A percentile compares a stretch with the other conserved stretches of the same genome.
Conservation (phyloP, 371 early-diverging fungal genomes). For the Enterocytospora artemiae region DNA sequence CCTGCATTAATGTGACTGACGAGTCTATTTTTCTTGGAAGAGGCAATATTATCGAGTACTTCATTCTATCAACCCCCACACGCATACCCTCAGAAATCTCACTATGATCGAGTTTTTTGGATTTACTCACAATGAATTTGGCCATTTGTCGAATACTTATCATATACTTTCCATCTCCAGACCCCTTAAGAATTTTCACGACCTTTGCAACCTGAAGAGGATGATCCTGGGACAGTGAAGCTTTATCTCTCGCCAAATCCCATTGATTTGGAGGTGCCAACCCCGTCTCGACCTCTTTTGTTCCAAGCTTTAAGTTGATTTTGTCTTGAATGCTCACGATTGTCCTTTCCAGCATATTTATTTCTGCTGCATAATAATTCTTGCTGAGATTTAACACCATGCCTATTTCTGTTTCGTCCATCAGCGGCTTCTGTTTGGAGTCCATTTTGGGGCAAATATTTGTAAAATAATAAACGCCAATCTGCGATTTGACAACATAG, state of each 20-base stretch:
- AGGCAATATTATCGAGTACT: constrained; percentile 96
- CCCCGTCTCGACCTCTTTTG: constrained; percentile 97
- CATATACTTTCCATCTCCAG: constrained; percentile 76
- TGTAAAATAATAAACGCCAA: not conserved
- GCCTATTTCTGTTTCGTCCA: constrained; percentile 46
- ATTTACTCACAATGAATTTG: constrained; percentile 93
- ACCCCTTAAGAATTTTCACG: constrained; percentile 58
- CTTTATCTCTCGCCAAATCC: constrained; percentile 95
- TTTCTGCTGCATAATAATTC: constrained; percentile 55
- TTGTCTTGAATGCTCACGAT: constrained; percentile 46
- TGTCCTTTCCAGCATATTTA: constrained; percentile 48
- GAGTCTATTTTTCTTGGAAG: constrained; percentile 97
- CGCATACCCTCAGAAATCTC: constrained; percentile 98
- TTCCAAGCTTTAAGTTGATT: constrained; percentile 58
- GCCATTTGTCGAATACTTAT: constrained; percentile 97
- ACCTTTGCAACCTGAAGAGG: constrained; percentile 70
- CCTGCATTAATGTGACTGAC: constrained; percentile 98
- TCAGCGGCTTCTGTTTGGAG: not conserved
- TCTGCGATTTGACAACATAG: too few relatives aligned
- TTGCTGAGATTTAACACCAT: constrained; percentile 55
- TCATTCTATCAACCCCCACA: constrained; percentile 93
- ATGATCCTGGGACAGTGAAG: constrained; percentile 83
- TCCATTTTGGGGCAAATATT: constrained; percentile 1
- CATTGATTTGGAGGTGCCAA: constrained; percentile 92
- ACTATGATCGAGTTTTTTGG: constrained; percentile 82